Conservation (phyloP, 2,329 filamentous ascomycete genomes). For the Aureobasidium subglaciale region DNA sequence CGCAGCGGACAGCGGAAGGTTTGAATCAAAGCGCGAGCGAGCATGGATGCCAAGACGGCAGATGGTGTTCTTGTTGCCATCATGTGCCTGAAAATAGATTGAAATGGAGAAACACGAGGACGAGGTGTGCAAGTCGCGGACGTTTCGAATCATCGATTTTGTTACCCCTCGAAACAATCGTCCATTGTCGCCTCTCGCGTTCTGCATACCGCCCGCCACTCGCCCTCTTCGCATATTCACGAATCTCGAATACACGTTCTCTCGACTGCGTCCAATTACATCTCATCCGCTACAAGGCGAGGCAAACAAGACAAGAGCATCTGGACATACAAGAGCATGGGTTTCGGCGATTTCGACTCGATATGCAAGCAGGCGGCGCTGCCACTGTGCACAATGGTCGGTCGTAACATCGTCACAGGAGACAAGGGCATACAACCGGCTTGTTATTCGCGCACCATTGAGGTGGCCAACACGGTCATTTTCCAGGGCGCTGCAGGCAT, state of each 20-base stretch:
- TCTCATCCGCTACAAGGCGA: not conserved
- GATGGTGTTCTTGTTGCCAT: too few relatives aligned
- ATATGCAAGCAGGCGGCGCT: constrained; percentile 82
- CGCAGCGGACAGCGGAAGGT: not conserved
- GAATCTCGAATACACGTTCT: not conserved
- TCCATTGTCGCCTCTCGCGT: not conserved
- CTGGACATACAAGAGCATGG: constrained; percentile 49
- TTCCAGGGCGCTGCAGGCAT: constrained; percentile 88
- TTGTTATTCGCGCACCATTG: constrained; percentile 92
- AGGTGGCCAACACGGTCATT: constrained; percentile 96
- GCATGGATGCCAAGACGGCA: not conserved
- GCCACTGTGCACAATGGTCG: constrained; percentile 80
- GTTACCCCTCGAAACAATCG: constrained; percentile 11
- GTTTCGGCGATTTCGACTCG: constrained; percentile 81
- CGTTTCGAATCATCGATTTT: not conserved
- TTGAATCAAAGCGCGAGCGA: not conserved
- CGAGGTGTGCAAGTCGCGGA: not conserved
- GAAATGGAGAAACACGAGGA: not conserved
- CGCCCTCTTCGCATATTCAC: not conserved
- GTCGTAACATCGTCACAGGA: constrained; percentile 60
- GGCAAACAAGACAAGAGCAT: not conserved
- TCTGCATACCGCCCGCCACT: constrained; percentile 1
- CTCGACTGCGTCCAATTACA: not conserved
- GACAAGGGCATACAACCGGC: constrained; percentile 66
- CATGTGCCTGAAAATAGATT: constrained; percentile 10